phyloP scores from a whole-genome alignment of 352 stramenopile genomes.

The Phytophthora macrochlamydospora region DNA sequence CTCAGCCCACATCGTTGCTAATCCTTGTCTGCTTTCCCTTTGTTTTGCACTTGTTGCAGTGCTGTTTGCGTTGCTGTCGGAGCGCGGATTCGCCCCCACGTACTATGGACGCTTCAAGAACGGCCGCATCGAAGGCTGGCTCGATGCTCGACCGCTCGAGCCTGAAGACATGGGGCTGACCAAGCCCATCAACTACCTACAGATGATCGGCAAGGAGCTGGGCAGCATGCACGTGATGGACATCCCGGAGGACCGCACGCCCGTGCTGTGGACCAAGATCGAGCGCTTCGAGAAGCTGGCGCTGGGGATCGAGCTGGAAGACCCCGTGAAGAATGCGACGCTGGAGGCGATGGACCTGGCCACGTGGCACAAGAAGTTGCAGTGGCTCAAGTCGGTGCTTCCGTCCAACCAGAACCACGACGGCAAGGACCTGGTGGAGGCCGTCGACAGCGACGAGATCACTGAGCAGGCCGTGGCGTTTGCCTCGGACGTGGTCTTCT shows the following conservation, averaged over 20 bases:
- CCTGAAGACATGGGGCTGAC: conserved; percentile 88
- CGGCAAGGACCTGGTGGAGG: conserved; percentile 57
- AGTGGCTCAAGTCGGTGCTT: conserved; percentile 85
- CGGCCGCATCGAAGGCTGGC: conserved; percentile 91
- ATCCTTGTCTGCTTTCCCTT: neutral
- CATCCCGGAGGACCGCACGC: conserved; percentile 61
- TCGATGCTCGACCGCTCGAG: conserved; percentile 82
- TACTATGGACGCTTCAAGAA: conserved; percentile 93
- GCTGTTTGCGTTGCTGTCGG: conserved; percentile 85
- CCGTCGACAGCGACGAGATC: conserved; percentile 67
- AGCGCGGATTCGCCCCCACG: conserved; percentile 84
- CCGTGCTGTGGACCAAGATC: conserved; percentile 82
- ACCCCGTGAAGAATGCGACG: conserved; percentile 60
- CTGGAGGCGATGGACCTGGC: conserved; percentile 71
- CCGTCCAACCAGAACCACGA: conserved; percentile 75
- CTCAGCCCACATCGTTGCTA: neutral
- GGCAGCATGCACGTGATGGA: conserved; percentile 89
- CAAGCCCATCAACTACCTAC: conserved; percentile 78
- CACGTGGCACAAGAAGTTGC: conserved; percentile 61
- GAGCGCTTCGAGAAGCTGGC: conserved; percentile 84
- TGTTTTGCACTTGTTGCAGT: conserved; percentile 38
- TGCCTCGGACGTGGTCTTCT: conserved; percentile 88
- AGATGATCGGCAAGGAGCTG: conserved; percentile 89
- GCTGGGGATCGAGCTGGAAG: conserved; percentile 58
- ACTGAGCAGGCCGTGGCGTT: conserved; percentile 80